Evolutionary conservation across 176 grass and related monocot genomes (phyloP).

Genomic region (Lolium rigidum): DNA sequence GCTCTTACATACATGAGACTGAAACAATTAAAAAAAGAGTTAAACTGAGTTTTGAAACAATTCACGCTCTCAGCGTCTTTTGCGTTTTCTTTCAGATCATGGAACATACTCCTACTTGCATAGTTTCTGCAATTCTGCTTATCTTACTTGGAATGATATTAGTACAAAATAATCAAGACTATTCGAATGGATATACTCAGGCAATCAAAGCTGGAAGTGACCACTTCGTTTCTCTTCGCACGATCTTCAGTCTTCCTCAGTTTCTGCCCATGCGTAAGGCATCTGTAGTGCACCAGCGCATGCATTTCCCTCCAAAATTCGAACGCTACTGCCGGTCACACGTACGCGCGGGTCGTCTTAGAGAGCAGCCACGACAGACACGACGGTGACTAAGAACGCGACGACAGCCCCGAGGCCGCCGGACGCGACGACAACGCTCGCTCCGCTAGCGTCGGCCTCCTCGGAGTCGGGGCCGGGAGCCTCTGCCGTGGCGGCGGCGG

Average conservation of each 20-base stretch:
- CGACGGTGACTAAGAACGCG: slow-evolving; percentile 9
- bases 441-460: slow-evolving; percentile 29
- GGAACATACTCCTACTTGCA: not conserved
- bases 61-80: not conserved
- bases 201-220: not conserved
- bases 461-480: slow-evolving; percentile 15
- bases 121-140: not conserved
- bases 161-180: not conserved
- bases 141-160: not conserved
- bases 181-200: not conserved
- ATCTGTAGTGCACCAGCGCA: not conserved
- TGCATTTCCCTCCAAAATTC: not conserved
- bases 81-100: not conserved
- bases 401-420: slow-evolving; percentile 5
- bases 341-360: slow-evolving; percentile 15
- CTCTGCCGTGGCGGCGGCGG: not conserved
- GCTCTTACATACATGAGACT: no score
- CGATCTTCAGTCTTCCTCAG: not conserved
- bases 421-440: not conserved
- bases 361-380: not conserved
- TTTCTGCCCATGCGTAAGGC: not conserved
- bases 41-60: slow-evolving; percentile 3
- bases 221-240: not conserved
- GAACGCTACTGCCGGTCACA: not conserved
- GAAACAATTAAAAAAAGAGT: not conserved